Conservation (phyloP, 257 asterid genomes). For the Catharanthus roseus region DNA sequence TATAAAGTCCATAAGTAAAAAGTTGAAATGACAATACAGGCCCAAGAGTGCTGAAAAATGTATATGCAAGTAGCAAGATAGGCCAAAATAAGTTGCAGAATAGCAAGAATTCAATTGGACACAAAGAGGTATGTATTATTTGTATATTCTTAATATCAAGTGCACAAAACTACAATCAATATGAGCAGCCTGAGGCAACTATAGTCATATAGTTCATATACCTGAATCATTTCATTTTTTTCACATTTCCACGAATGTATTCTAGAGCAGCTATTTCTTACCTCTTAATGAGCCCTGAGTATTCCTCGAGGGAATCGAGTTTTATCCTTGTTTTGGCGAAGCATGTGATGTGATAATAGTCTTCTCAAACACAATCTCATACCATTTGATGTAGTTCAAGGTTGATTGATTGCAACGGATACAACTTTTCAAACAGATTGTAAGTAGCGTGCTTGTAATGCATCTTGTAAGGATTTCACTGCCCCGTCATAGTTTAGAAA, state of each 20-base stretch:
- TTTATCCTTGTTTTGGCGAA: background rate
- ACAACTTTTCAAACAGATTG: conserved; percentile 21
- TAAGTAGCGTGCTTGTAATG: conserved; percentile 15
- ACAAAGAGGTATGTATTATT: background rate
- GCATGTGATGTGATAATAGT: background rate
- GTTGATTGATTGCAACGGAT: background rate
- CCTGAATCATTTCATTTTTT: background rate
- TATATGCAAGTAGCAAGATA: background rate
- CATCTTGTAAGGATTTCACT: conserved; percentile 55
- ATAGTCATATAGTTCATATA: background rate
- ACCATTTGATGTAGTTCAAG: background rate
- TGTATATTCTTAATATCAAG: background rate
- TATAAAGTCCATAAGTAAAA: too few species aligned
- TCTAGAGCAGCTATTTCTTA: background rate
- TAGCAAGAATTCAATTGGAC: background rate
- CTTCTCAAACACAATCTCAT: background rate
- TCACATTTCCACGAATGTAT: background rate
- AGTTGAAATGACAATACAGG: too few species aligned
- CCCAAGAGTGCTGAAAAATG: too few species aligned
- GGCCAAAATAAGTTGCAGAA: background rate
- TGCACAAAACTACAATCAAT: background rate
- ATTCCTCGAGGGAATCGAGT: background rate
- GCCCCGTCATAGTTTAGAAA: conserved; percentile 76
- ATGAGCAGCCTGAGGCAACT: background rate
- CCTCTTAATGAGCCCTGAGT: conserved; percentile 3